Evolutionary conservation across 352 stramenopile species (phyloP), one percentile per base, ranked within the genome.

Genomic region (Thraustotheca clavata): DNA sequence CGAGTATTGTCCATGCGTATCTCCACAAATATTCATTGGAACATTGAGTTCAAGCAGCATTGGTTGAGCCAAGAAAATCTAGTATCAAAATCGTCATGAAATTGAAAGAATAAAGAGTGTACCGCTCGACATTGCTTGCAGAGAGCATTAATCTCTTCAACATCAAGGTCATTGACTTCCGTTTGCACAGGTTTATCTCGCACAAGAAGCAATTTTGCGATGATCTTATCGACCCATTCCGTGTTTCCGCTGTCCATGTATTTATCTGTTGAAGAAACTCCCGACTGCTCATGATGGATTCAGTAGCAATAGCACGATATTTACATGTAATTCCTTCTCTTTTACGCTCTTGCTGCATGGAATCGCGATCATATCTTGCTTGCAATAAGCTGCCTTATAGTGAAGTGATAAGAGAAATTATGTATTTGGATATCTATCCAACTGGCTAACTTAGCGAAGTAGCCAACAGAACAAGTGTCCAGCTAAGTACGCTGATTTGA

Each of bases 21-120:
- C 67, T 29, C 95, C 95, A 74, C 95, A 98, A 71, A 99, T 98
- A 72, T 98, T 98, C 60, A 98, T 96, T 27, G 96, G 96, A 12
- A 92, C 91, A 36, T 88, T 87, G 26, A 98, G 73, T 73, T 98
- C 94, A 22, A 98, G 76, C 32, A 99, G 74, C 75, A 97, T 96
- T 6, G 93, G 89, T 69, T 99, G 92, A 39, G 91, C 78, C 6
- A 98, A 76, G 48, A 98, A 91, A 41, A 99, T 89, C 73, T 99
- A 62, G 9, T 1, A 1, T 52, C 11, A 52, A 31, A 24, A 2
- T 2, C n/a, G 3, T 1, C 7, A 2, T 9, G 7, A 22, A 1
- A 31, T 40, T 11, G 16, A 38, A 26, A 74, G 40, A 33, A 38
- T n/a, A 52, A 40, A 39, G 32, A 63, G 3, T 59, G 29, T 68